These are phyloP conservation scores for Annulohypoxylon stygium DNA, from an alignment of 495 filamentous ascomycete genomes.

Conservation along the genomic window DNA sequence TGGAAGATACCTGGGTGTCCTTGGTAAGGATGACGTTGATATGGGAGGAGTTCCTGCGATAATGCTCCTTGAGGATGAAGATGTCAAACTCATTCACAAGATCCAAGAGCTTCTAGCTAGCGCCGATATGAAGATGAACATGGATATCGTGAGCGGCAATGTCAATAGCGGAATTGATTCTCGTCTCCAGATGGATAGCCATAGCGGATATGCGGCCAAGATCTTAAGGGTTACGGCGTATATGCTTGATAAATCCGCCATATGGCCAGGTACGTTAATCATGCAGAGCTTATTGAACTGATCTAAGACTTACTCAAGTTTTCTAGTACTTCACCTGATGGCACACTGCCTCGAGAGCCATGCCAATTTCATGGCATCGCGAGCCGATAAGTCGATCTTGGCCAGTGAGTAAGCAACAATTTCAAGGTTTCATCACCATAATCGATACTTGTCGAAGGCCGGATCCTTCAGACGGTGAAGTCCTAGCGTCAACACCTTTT, in stretches of 20 bases:
- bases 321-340: constrained; percentile 86
- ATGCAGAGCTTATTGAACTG: not conserved
- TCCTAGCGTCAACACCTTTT: not conserved
- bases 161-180: constrained; percentile 63
- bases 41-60: constrained; percentile 81
- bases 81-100: constrained; percentile 87
- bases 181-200: constrained; percentile 70
- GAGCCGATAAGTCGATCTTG: constrained; percentile 73
- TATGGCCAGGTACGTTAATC: constrained; percentile 85
- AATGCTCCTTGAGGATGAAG: constrained; percentile 93
- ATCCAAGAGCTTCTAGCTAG: constrained; percentile 83
- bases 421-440: not conserved
- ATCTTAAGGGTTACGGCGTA: constrained; percentile 88
- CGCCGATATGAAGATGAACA: constrained; percentile 83
- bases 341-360: constrained; percentile 87
- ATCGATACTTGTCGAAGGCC: constrained; percentile 29
- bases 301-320: constrained; percentile 12
- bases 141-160: constrained; percentile 58
- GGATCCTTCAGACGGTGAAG: not conserved
- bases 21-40: constrained; percentile 86
- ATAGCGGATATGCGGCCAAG: constrained; percentile 84
- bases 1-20: constrained; percentile 85
- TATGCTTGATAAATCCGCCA: constrained; percentile 88
- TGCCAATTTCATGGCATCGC: constrained; percentile 79
- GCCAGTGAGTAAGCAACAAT: constrained; percentile 46